A percentile compares a stretch with the other conserved stretches of the same genome.
Conservation (phyloP, 306 rosid genomes). For the Quercus glauca region DNA sequence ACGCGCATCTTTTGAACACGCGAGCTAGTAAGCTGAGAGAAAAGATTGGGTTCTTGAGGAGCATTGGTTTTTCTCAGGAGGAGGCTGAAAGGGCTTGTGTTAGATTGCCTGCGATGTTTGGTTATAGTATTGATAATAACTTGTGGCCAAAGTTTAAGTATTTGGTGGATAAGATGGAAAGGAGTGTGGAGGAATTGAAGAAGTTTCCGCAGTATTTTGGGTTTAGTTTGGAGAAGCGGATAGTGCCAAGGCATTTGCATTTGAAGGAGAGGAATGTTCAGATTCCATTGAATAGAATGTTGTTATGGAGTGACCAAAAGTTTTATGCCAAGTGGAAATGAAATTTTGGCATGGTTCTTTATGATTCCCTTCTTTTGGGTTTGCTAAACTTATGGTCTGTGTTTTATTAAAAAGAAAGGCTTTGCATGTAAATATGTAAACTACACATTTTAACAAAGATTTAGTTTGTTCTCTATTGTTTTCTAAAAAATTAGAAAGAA, state of each 20-base stretch:
- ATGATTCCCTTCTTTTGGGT: background rate
- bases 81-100: constrained; percentile 48
- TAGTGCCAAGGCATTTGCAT: constrained; percentile 69
- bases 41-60: constrained; percentile 46
- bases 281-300: constrained; percentile 66
- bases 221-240: constrained; percentile 65
- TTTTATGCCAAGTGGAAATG: constrained; percentile 60
- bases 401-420: background rate
- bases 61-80: constrained; percentile 48
- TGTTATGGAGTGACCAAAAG: constrained; percentile 61
- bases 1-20: constrained; percentile 69
- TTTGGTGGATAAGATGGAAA: constrained; percentile 63
- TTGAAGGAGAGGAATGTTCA: constrained; percentile 50
- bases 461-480: too few relatives aligned
- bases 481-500: too few relatives aligned
- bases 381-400: background rate
- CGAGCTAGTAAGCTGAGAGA: constrained; percentile 52
- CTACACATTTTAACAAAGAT: too few relatives aligned
- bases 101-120: constrained; percentile 69
- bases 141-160: constrained; percentile 60
- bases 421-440: too few relatives aligned
- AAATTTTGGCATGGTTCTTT: background rate
- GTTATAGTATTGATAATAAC: constrained; percentile 64
- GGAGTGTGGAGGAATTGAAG: constrained; percentile 63
- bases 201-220: constrained; percentile 75